phyloP scores from a whole-genome alignment of 257 asterid genomes.

The Cruciata laevipes region DNA sequence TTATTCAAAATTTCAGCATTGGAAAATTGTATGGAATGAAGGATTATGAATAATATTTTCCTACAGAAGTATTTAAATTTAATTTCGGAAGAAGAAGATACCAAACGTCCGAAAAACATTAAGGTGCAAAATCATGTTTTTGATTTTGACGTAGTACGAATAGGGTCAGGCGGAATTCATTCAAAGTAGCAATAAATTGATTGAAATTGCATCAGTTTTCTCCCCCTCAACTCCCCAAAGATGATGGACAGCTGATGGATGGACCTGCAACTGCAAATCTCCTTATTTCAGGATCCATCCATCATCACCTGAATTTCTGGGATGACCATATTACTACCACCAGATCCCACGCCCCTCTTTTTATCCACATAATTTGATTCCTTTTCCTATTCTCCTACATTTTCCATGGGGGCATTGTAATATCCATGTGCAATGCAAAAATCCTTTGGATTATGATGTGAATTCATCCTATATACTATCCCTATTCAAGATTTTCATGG shows the following conservation, averaged over 20 bases:
- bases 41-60: too few relatives aligned
- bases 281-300: conserved; percentile 3
- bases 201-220: conserved; percentile 16
- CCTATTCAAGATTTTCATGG: too few relatives aligned
- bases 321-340: conserved; percentile 8
- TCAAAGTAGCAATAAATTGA: conserved; percentile 13
- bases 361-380: neutral
- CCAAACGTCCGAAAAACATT: neutral
- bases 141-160: neutral
- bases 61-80: too few relatives aligned
- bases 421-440: neutral
- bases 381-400: neutral
- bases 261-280: neutral
- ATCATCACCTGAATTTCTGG: conserved; percentile 20
- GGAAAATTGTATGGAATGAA: too few relatives aligned
- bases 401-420: neutral
- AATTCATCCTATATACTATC: neutral
- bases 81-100: neutral
- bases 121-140: neutral
- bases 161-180: neutral
- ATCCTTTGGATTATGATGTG: neutral
- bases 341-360: neutral
- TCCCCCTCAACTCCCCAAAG: neutral
- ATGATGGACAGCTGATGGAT: conserved; percentile 6
- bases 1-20: too few relatives aligned